These are phyloP conservation scores for Diutina scorzettiae DNA, from an alignment of 1,139 yeast genomes.

Conservation along the genomic window DNA sequence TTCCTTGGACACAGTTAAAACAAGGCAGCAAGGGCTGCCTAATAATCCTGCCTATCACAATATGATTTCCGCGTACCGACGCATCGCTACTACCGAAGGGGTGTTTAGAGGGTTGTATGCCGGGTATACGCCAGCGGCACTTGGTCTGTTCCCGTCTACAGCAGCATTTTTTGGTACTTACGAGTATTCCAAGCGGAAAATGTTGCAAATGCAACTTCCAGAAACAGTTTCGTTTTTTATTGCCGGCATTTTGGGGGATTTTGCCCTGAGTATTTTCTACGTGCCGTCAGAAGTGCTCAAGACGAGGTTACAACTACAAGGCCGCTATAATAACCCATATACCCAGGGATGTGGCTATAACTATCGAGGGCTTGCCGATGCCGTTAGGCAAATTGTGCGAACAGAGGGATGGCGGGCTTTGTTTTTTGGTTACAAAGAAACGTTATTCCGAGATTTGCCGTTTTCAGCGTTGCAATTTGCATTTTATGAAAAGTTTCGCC, in stretches of 20 bases:
- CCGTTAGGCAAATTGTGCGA: constrained; percentile 47
- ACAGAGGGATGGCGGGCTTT: constrained; percentile 68
- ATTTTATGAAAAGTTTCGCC: constrained; percentile 78
- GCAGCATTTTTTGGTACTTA: constrained; percentile 87
- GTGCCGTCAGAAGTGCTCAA: constrained; percentile 98
- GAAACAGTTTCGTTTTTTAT: constrained; percentile 71
- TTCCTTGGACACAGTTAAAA: constrained; percentile 90
- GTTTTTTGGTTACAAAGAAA: constrained; percentile 88
- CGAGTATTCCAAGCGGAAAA: constrained; percentile 61
- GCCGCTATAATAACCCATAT: constrained; percentile 66
- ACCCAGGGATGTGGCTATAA: constrained; percentile 75
- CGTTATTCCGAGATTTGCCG: constrained; percentile 82
- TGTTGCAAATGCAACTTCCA: constrained; percentile 42
- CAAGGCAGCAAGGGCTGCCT: constrained; percentile 91
- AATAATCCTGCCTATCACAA: constrained; percentile 51
- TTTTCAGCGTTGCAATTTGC: constrained; percentile 94
- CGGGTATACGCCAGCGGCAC: constrained; percentile 83
- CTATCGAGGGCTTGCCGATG: constrained; percentile 60
- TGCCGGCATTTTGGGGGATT: constrained; percentile 86
- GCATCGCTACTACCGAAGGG: constrained; percentile 77
- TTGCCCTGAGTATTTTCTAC: constrained; percentile 80
- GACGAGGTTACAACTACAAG: constrained; percentile 87
- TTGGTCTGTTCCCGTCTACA: constrained; percentile 89
- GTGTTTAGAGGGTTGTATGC: constrained; percentile 75
- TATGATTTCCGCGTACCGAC: constrained; percentile 57